Conservation (phyloP, 108 stramenopile genomes). For the Discostella stelligeroides region DNA sequence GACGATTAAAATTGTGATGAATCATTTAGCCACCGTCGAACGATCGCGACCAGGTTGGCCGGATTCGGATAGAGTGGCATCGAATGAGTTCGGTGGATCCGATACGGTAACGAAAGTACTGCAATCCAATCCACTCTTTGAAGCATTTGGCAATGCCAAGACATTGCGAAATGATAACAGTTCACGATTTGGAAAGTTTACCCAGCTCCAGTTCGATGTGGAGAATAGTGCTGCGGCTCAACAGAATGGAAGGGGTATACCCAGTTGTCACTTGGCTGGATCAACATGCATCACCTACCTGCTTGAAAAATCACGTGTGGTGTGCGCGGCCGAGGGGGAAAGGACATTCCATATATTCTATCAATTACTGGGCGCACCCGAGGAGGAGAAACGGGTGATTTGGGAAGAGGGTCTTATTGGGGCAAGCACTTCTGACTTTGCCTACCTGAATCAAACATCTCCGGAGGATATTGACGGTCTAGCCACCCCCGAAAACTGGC, state of each 20-base stretch:
- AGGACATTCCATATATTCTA: constrained; percentile 99
- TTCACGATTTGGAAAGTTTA: constrained; percentile 90
- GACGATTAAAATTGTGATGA: constrained; percentile 89
- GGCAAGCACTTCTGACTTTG: constrained; percentile 65
- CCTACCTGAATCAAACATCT: constrained; percentile 65
- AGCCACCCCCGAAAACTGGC: constrained; percentile 85
- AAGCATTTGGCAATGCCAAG: constrained; percentile 93
- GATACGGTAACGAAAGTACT: constrained; percentile 80
- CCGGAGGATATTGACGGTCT: constrained; percentile 74
- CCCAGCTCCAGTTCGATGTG: constrained; percentile 83
- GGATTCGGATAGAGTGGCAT: constrained; percentile 26
- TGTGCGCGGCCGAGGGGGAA: constrained; percentile 91
- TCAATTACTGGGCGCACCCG: constrained; percentile 91
- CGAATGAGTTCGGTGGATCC: constrained; percentile 29
- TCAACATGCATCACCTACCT: constrained; percentile 88
- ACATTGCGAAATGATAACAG: constrained; percentile 91
- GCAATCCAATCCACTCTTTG: constrained; percentile 92
- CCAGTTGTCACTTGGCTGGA: constrained; percentile 74
- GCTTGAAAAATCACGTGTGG: constrained; percentile 96
- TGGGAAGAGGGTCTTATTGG: constrained; percentile 75
- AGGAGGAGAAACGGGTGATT: constrained; percentile 59
- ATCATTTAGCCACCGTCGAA: constrained; percentile 80
- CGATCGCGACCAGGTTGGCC: constrained; percentile 51
- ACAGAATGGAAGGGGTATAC: constrained; percentile 44
- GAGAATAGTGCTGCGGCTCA: constrained; percentile 43